Percentiles rank a stretch among this genome's conserved stretches.
Conservation (phyloP, 805 yeast species). For the Starmerella bacillaris region DNA sequence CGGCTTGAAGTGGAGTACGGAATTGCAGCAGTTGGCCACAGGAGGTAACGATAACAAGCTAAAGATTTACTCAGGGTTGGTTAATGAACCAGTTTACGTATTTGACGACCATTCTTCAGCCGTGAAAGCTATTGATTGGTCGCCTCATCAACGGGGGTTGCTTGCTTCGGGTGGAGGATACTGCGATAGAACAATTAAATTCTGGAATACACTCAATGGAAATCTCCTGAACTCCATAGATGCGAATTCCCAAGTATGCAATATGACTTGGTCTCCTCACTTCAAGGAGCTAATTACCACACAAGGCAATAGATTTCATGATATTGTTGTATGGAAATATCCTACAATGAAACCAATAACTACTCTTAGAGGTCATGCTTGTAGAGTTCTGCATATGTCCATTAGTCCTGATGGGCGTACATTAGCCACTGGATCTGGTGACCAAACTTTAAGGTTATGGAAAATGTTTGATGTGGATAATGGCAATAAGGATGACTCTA, state of each 20-base stretch:
- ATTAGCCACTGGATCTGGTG: constrained; percentile 96
- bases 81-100: constrained; percentile 44
- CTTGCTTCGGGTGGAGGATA: constrained; percentile 96
- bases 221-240: constrained; percentile 59
- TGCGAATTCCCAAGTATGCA: constrained; percentile 93
- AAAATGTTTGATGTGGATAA: constrained; percentile 67
- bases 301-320: constrained; percentile 84
- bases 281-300: constrained; percentile 86
- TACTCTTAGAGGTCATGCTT: constrained; percentile 83
- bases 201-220: constrained; percentile 84
- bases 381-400: constrained; percentile 73
- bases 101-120: constrained; percentile 84
- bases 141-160: constrained; percentile 88
- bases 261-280: constrained; percentile 79
- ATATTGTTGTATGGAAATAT: constrained; percentile 84
- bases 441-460: constrained; percentile 92
- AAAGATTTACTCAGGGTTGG: constrained; percentile 71
- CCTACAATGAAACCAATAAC: constrained; percentile 87
- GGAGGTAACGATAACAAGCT: constrained; percentile 90
- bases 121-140: constrained; percentile 92
- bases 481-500: constrained; percentile 3
- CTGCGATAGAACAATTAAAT: constrained; percentile 71
- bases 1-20: constrained; percentile 85
- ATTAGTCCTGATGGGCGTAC: constrained; percentile 93
- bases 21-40: constrained; percentile 78